These are phyloP conservation scores for Trichophaea hybrida DNA, from an alignment of 2,329 filamentous ascomycete species.

Conservation along the genomic window DNA sequence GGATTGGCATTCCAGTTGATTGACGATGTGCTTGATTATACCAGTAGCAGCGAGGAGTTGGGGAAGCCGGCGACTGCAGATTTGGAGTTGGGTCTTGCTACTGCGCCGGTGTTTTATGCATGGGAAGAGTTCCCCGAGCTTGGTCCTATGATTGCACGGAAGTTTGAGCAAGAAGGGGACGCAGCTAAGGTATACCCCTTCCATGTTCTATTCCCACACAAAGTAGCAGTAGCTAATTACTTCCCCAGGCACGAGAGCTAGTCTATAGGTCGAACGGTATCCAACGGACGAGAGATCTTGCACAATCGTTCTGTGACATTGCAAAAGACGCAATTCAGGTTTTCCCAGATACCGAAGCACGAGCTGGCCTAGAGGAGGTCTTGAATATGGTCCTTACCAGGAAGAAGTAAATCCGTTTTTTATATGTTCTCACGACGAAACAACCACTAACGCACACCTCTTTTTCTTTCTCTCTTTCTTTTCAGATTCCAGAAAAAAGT, in stretches of 20 bases:
- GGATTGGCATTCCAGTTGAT: conserved; percentile 94
- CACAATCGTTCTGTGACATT: conserved; percentile 78
- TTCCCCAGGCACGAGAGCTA: conserved; percentile 61
- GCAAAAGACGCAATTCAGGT: conserved; percentile 68
- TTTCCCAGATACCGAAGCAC: conserved; percentile 92
- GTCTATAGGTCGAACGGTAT: conserved; percentile 57
- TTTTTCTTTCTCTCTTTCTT: neutral
- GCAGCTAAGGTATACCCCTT: conserved; percentile 53
- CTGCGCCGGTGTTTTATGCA: conserved; percentile 83
- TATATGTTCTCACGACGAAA: neutral
- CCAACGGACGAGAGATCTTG: conserved; percentile 78
- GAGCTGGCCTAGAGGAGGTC: conserved; percentile 83
- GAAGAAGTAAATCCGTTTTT: conserved; percentile 15
- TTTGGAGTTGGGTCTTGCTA: conserved; percentile 81
- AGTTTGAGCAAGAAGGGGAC: conserved; percentile 73
- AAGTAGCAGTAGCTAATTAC: neutral
- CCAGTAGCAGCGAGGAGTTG: conserved; percentile 64
- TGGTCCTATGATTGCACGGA: conserved; percentile 76
- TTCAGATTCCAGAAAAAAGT: neutral
- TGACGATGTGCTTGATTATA: conserved; percentile 96
- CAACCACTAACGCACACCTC: neutral
- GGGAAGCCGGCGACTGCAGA: conserved; percentile 94
- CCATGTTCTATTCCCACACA: neutral
- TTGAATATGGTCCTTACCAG: conserved; percentile 49
- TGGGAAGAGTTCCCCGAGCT: conserved; percentile 82